Evolutionary conservation across 805 yeast genomes (phyloP), one percentile per base, ranked within the genome.

Genomic region (Torulaspora microellipsoides): DNA sequence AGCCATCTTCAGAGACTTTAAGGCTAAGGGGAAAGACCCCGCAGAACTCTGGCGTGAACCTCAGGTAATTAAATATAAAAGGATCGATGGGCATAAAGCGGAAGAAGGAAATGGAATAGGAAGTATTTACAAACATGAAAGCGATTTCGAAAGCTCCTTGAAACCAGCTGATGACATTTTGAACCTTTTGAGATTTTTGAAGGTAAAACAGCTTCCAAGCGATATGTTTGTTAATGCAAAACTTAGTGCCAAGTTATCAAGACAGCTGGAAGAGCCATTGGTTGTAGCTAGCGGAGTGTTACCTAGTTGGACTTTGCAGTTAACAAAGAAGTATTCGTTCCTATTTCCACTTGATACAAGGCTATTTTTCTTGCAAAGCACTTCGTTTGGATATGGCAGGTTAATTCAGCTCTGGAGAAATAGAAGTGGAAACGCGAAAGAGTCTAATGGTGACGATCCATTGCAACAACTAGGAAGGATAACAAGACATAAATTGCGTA

Each of bases 321-420:
- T 88, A n/a, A 80, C 95, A 0, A 73, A 82, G 42, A 73, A 77
- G 14, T 88, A 75, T 54, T 87, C 95, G 10, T 91, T 91, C 54
- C 58, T 91, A 35, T 87, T 87, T 57, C 96, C 98, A 0, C 67
- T 91, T 34, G 93, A 83, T 39, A 78, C 93, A 0, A 73, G 97
- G 46, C 71, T 85, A 34, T 76, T 80, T 50, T 88, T 86, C 55
- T 64, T 91, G 43, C 91, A 85, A 52, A 80, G 90, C 7, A 87
- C 96, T 0, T 89, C 97, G 0, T 90, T 85, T 68, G 98, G 98
- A 0, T 83, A 86, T 59, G 84, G 95, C 1, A 72, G 97, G 44
- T 67, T 87, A 36, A 82, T 91, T 44, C 83, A 83, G 47, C 72
- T 79, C 35, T 88, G 96, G 96, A 84, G 79, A 53, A 57, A 67